phyloP scores from a whole-genome alignment of 371 early-diverging fungal genomes.

The Capillidium heterosporum region DNA sequence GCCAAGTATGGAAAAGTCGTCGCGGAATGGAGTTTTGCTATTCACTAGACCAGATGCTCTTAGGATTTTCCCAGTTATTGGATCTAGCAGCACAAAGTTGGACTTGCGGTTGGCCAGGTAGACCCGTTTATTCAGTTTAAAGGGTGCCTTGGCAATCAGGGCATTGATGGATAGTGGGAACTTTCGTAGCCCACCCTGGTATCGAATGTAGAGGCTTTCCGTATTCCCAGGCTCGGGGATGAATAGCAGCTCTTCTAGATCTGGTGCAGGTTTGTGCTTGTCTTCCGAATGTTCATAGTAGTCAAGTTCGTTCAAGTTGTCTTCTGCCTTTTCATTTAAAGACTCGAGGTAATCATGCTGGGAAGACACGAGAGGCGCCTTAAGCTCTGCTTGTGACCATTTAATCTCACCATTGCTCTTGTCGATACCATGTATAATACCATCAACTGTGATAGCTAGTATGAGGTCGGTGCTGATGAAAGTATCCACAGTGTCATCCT shows the following conservation, averaged over 20 bases:
- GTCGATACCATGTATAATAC: constrained; percentile 32
- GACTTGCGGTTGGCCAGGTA: constrained; percentile 50
- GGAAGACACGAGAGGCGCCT: constrained; percentile 7
- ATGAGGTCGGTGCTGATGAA: background rate
- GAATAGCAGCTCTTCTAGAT: constrained; percentile 22
- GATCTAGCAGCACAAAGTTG: constrained; percentile 46
- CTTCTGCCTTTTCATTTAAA: background rate
- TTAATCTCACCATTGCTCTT: constrained; percentile 20
- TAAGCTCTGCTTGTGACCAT: constrained; percentile 20
- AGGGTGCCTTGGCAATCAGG: constrained; percentile 37
- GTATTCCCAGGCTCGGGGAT: constrained; percentile 63
- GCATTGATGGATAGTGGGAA: constrained; percentile 50
- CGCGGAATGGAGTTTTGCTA: constrained; percentile 11
- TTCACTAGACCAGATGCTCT: constrained; percentile 19
- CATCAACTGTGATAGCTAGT: constrained; percentile 37
- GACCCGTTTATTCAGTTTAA: constrained; percentile 29
- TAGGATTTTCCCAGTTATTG: constrained; percentile 32
- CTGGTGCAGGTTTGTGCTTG: background rate
- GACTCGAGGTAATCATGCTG: background rate
- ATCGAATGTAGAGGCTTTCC: constrained; percentile 48
- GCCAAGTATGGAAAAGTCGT: background rate
- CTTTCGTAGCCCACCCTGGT: constrained; percentile 32
- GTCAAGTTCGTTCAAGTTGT: background rate
- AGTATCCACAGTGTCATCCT: background rate
- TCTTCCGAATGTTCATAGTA: background rate